These are phyloP conservation scores for Crassisporium funariophilum DNA, from an alignment of 768 basidiomycete genomes.

Conservation along the genomic window DNA sequence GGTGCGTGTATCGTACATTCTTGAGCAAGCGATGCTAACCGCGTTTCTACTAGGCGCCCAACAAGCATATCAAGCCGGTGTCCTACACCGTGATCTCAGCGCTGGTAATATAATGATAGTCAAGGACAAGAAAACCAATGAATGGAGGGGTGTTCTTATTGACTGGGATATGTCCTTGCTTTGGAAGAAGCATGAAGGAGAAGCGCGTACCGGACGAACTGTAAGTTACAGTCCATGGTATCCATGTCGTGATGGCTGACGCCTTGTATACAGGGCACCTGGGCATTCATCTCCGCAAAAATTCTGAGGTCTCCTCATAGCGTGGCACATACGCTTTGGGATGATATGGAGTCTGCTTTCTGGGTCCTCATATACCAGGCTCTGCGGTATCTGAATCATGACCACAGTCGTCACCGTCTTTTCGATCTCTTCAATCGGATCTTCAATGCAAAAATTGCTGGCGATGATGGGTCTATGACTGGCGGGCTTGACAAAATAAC, in stretches of 20 bases:
- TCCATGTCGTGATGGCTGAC: neutral
- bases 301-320: neutral
- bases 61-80: neutral
- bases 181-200: neutral
- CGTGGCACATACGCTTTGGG: neutral
- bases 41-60: neutral
- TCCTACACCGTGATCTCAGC: slow-evolving; percentile 6
- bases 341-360: neutral
- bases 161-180: neutral
- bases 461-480: no score
- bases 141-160: neutral
- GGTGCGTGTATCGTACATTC: neutral
- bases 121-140: neutral
- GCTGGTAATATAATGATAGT: slow-evolving; percentile 5
- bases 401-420: neutral
- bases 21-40: neutral
- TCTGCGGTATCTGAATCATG: neutral
- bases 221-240: neutral
- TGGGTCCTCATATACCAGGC: neutral
- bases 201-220: neutral
- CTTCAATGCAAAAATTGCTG: no score
- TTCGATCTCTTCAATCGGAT: neutral
- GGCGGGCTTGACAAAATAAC: no score
- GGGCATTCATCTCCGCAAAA: neutral
- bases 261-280: neutral